These are phyloP conservation scores for Aaosphaeria arxii DNA, from an alignment of 2,329 filamentous ascomycete species.

Conservation along the genomic window DNA sequence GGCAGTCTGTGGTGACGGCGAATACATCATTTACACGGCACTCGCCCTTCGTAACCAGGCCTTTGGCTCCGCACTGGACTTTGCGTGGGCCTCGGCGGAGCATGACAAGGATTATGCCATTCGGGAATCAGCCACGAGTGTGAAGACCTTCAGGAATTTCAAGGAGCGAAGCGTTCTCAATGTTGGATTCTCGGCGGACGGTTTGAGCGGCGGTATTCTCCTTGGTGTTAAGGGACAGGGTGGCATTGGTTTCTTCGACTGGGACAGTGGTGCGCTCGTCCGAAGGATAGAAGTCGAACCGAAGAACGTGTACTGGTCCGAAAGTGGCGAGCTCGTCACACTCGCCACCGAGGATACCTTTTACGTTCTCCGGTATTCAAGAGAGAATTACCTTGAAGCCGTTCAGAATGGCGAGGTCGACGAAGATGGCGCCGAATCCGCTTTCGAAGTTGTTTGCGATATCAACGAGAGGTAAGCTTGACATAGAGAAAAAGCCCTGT, in stretches of 20 bases:
- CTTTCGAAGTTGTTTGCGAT: conserved; percentile 94
- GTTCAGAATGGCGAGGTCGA: conserved; percentile 80
- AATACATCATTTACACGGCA: conserved; percentile 98
- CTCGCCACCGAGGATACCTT: conserved; percentile 94
- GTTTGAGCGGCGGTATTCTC: conserved; percentile 81
- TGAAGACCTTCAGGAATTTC: conserved; percentile 98
- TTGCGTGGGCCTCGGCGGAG: conserved; percentile 94
- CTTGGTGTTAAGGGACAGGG: conserved; percentile 94
- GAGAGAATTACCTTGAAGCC: conserved; percentile 83
- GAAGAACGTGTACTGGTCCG: conserved; percentile 86
- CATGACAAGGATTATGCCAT: conserved; percentile 99
- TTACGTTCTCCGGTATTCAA: conserved; percentile 88
- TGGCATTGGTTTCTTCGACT: conserved; percentile 94
- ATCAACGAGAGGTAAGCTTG: conserved; percentile 73
- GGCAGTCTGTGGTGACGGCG: conserved; percentile 88
- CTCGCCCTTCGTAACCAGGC: conserved; percentile 96
- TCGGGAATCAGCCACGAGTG: conserved; percentile 86
- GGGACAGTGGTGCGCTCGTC: conserved; percentile 84
- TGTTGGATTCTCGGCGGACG: conserved; percentile 92
- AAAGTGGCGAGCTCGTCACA: conserved; percentile 88
- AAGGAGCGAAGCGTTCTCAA: conserved; percentile 91
- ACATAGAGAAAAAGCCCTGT: neutral
- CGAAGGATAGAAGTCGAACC: conserved; percentile 83
- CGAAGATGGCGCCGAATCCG: conserved; percentile 88
- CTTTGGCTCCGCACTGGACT: conserved; percentile 92